These are phyloP conservation scores for Silene coronaria DNA, from an alignment of 179 eudicot species.

Conservation along the genomic window DNA sequence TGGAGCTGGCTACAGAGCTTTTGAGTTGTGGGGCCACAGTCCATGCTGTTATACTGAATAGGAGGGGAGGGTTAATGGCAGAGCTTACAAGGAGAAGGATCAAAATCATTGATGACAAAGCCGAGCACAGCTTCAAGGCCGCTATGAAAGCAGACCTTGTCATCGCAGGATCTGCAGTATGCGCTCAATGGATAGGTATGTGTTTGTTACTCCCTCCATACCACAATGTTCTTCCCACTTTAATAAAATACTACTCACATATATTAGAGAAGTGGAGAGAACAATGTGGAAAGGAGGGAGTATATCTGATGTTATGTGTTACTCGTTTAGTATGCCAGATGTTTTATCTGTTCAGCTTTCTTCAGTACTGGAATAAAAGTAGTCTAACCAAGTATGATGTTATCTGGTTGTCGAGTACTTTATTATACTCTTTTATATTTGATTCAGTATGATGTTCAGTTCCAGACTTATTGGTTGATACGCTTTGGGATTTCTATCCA, in stretches of 20 bases:
- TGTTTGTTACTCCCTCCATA: too few species aligned
- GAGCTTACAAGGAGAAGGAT: slow-evolving; percentile 82
- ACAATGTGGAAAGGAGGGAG: too few species aligned
- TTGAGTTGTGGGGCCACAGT: slow-evolving; percentile 97
- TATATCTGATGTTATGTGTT: slow-evolving; percentile 7
- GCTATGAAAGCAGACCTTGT: slow-evolving; percentile 95
- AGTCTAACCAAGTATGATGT: not conserved
- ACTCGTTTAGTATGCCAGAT: not conserved
- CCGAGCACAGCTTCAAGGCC: slow-evolving; percentile 72
- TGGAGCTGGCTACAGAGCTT: slow-evolving; percentile 89
- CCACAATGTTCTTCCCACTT: too few species aligned
- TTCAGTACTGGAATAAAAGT: not conserved
- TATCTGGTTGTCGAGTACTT: not conserved
- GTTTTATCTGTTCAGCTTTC: slow-evolving; percentile 5
- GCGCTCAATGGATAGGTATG: slow-evolving; percentile 93
- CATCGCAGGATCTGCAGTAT: slow-evolving; percentile 97
- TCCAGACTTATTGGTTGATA: too few species aligned
- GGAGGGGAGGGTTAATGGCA: slow-evolving; percentile 79
- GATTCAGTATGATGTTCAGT: not conserved
- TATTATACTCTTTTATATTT: not conserved
- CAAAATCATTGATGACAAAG: slow-evolving; percentile 76
- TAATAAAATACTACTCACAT: too few species aligned
- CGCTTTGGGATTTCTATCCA: too few species aligned
- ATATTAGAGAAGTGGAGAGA: too few species aligned
- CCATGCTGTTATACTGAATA: slow-evolving; percentile 74